Evolutionary conservation across 2,329 filamentous ascomycete species (phyloP).

Genomic region (Elsinoe ampelina): DNA sequence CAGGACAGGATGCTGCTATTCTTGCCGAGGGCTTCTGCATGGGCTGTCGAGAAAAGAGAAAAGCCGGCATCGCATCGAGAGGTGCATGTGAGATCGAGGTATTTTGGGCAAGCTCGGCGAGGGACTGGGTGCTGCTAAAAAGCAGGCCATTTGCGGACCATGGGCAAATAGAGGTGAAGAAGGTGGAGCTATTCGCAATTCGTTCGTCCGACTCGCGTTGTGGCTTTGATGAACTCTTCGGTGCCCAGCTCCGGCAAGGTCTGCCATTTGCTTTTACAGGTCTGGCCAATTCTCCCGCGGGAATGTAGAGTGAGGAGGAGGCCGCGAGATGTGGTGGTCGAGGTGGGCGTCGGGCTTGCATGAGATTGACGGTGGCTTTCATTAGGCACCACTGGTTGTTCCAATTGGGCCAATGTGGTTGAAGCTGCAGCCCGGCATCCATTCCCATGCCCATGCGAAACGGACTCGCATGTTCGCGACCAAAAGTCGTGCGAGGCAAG

Average conservation of each 20-base stretch:
- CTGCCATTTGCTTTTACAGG: not conserved
- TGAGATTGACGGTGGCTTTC: not conserved
- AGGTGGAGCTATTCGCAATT: not conserved
- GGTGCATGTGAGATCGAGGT: not conserved
- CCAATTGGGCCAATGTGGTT: no score
- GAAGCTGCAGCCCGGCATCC: no score
- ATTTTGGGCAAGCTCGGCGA: not conserved
- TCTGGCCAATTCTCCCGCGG: not conserved
- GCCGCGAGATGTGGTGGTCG: not conserved
- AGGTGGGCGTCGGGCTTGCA: not conserved
- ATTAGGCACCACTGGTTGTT: not conserved
- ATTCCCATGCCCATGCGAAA: no score
- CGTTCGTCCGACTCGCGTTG: not conserved
- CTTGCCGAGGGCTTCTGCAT: not conserved
- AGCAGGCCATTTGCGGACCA: not conserved
- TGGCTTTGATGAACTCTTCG: not conserved
- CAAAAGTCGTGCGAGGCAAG: not conserved
- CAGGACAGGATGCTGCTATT: not conserved
- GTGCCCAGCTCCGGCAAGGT: not conserved
- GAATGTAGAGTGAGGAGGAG: not conserved
- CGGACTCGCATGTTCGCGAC: no score
- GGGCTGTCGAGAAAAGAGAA: not conserved
- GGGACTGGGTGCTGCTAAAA: not conserved
- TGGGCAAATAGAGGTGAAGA: not conserved
- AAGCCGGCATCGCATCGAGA: not conserved